A percentile compares a stretch with the other conserved stretches of the same genome.
These are phyloP conservation scores for Diaporthe capsici DNA, from an alignment of 2,329 filamentous ascomycete genomes.

Conservation along the genomic window DNA sequence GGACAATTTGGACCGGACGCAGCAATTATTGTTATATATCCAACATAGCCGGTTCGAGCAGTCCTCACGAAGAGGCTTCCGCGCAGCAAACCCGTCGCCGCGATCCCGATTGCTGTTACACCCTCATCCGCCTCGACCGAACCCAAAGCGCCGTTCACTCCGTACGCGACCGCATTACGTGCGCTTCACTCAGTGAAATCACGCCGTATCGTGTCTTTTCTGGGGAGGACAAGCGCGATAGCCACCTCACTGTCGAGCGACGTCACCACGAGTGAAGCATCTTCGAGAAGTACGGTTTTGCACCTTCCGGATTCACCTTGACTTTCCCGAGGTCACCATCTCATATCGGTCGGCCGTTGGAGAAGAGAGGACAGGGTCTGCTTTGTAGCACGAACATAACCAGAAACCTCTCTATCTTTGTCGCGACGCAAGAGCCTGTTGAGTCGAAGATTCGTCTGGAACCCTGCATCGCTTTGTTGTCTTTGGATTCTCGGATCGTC, in stretches of 20 bases:
- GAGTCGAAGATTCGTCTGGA: conserved; percentile 25
- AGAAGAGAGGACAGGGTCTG: background rate
- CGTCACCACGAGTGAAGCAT: conserved; percentile 6
- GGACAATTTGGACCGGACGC: background rate
- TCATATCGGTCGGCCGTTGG: background rate
- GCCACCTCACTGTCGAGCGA: conserved; percentile 3
- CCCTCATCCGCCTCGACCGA: conserved; percentile 16
- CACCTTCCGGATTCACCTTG: background rate
- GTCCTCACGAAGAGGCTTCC: conserved; percentile 14
- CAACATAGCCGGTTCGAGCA: background rate
- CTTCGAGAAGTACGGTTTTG: background rate
- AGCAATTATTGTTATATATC: conserved; percentile 32
- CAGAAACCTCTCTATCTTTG: conserved; percentile 21
- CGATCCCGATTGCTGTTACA: conserved; percentile 16
- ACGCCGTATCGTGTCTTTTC: background rate
- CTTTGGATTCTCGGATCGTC: conserved; percentile 18
- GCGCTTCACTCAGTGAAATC: background rate
- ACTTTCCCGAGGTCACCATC: background rate
- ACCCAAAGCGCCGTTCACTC: background rate
- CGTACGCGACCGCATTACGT: background rate
- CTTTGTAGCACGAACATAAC: background rate
- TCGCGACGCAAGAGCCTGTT: background rate
- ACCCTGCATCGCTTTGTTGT: conserved; percentile 27
- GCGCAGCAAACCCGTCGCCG: conserved; percentile 7
- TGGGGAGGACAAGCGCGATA: background rate